Conservation (phyloP, 441 rosid species). For the Populus trichocarpa region DNA sequence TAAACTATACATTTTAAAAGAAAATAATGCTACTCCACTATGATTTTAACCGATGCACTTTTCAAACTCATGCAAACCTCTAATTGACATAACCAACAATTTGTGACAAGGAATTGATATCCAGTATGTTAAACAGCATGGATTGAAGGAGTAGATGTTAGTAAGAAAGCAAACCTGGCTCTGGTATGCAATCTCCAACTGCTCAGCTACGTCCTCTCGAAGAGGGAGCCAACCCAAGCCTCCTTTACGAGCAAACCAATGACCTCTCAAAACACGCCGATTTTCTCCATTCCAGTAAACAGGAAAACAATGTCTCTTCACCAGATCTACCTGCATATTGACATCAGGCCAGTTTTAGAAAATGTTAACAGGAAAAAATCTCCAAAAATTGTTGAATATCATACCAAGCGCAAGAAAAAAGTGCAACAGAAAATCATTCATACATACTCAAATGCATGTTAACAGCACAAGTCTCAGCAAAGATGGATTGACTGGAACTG, state of each 20-base stretch:
- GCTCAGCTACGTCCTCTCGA: slow-evolving; percentile 93
- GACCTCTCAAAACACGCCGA: slow-evolving; percentile 95
- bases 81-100: not conserved
- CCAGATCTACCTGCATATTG: slow-evolving; percentile 78
- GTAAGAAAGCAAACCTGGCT: slow-evolving; percentile 47
- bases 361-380: not conserved
- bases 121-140: not conserved
- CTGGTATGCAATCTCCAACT: slow-evolving; percentile 83
- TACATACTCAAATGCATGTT: not conserved
- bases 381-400: not conserved
- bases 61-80: not conserved
- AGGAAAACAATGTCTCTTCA: slow-evolving; percentile 82
- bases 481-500: not conserved
- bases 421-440: not conserved
- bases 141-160: not conserved
- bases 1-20: not conserved
- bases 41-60: not conserved
- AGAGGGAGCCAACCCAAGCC: slow-evolving; percentile 96
- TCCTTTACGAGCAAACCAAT: slow-evolving; percentile 96
- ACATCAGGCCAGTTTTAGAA: slow-evolving; percentile 6
- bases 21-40: not conserved
- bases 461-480: not conserved
- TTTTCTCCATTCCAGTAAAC: slow-evolving; percentile 98
- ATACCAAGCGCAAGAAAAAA: not conserved
- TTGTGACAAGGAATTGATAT: slow-evolving; percentile 1